Percentiles rank a stretch among this genome's conserved stretches.
Conservation (phyloP, 164 flowering plant species). For the Tetracentron sinense region DNA sequence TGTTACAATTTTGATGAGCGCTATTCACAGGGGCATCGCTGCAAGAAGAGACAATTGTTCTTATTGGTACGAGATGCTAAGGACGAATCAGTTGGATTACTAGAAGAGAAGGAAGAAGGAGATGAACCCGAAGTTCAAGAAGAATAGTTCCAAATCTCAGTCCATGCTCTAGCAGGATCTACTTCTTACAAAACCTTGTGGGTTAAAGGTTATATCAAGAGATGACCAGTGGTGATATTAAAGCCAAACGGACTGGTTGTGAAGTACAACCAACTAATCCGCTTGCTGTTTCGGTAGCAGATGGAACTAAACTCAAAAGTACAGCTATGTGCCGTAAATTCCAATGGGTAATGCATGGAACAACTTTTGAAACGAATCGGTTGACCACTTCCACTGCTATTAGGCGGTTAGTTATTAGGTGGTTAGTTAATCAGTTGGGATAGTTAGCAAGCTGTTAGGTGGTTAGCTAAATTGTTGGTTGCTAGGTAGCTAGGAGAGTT, state of each 20-base stretch:
- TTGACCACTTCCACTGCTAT: too few species aligned
- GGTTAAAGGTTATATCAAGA: not conserved
- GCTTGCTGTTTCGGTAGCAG: not conserved
- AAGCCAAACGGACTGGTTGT: not conserved
- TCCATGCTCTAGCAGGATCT: not conserved
- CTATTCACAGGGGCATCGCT: not conserved
- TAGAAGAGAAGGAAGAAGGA: not conserved
- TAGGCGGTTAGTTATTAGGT: too few species aligned
- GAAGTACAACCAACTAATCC: not conserved
- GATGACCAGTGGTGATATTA: not conserved
- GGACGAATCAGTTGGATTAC: not conserved
- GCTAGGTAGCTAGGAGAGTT: too few species aligned
- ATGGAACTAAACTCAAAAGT: not conserved
- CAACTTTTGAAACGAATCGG: too few species aligned
- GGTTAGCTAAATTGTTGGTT: too few species aligned
- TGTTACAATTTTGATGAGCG: not conserved
- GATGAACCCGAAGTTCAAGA: not conserved
- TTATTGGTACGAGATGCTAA: not conserved
- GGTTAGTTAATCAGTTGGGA: too few species aligned
- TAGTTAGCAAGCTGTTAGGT: too few species aligned
- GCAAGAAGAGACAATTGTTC: not conserved
- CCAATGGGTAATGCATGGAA: too few species aligned
- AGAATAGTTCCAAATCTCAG: not conserved
- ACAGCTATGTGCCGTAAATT: too few species aligned
- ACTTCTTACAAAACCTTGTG: not conserved